Base-by-base conservation (phyloP, 345 rosid genomes). In the Populus deltoides region DNA sequence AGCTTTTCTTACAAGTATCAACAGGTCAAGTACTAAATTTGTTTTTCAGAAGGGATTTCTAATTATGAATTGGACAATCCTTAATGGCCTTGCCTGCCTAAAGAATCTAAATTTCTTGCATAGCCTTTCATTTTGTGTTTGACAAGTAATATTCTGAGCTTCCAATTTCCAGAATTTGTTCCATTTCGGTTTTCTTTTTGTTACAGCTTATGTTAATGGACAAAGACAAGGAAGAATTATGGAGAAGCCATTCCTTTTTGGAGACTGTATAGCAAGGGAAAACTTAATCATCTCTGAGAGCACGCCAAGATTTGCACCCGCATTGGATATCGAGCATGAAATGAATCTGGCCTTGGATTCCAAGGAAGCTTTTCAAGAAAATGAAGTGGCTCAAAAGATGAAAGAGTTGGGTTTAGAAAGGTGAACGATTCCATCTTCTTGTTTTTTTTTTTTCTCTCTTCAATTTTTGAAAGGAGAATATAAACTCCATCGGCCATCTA, bases 151-250 rank as follows among this genome's bases (percentile, higher is more conserved):
- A 57, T 0, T 63, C 39, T 41, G 39, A 31, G 61, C 27, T 39
- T 13, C 38, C 35, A 59, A 36, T 24, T 36, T 61, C 15, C n/a
- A 13, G 49, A 31, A 43, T 12, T 35, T 13, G 15, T 55, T 76
- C 15, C 17, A 61, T 53, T n/a, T 36, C 13, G 68, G 10, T 62
- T 63, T 31, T 24, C 71, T 16, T 43, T 53, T 24, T 74, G 59
- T 66, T 82, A 71, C 83, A 93, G 99, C 97, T 65, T 96, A 96
- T 75, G 97, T 91, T 65, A 96, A 93, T 83, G 99, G 99, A 81
- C 94, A 89, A 79, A 96, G 98, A 79, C 92, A 90, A 83, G 99
- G 99, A 74, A 90, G 85, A 78, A 85, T 93, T 18, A 88, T 88
- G 94, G 99, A 96, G 79, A 92, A 89, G 82, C 86, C 98, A 70